Percentiles rank a stretch among this genome's conserved stretches.
phyloP scores from a whole-genome alignment of 495 filamentous ascomycete species.

The Paragyromitra xinjiangensis region DNA sequence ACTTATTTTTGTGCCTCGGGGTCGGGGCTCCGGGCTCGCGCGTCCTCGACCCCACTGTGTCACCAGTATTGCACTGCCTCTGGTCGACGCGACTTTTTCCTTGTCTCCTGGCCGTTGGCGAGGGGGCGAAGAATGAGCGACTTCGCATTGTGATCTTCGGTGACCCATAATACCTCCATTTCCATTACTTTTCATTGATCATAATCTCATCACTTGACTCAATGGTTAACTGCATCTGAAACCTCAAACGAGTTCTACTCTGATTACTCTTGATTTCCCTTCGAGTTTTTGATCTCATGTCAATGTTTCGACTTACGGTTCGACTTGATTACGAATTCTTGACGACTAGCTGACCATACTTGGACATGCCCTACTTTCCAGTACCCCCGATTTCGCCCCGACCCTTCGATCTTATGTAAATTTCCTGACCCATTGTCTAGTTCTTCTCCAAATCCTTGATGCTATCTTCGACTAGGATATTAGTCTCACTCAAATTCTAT shows the following conservation, averaged over 20 bases:
- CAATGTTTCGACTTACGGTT: no score
- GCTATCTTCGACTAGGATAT: neutral
- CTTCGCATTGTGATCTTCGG: neutral
- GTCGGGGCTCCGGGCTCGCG: conserved; percentile 6
- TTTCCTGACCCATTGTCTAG: neutral
- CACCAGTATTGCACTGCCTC: conserved; percentile 16
- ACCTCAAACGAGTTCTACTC: neutral
- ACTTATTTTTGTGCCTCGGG: conserved; percentile 7
- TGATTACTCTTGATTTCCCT: neutral
- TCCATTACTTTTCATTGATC: neutral
- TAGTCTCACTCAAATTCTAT: neutral
- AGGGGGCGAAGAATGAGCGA: neutral
- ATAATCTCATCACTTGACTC: no score
- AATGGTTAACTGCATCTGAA: neutral
- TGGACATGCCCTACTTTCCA: neutral
- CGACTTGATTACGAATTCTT: no score
- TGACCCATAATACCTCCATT: neutral
- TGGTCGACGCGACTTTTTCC: conserved; percentile 10
- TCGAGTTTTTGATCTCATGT: no score
- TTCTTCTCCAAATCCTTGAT: neutral
- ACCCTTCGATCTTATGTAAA: neutral
- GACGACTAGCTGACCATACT: no score
- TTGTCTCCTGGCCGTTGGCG: conserved; percentile 10
- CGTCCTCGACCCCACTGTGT: conserved; percentile 6
- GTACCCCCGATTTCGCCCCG: neutral